A percentile compares a stretch with the other conserved stretches of the same genome.
Conservation (phyloP, 257 asterid genomes). For the Craterostigma plantagineum region DNA sequence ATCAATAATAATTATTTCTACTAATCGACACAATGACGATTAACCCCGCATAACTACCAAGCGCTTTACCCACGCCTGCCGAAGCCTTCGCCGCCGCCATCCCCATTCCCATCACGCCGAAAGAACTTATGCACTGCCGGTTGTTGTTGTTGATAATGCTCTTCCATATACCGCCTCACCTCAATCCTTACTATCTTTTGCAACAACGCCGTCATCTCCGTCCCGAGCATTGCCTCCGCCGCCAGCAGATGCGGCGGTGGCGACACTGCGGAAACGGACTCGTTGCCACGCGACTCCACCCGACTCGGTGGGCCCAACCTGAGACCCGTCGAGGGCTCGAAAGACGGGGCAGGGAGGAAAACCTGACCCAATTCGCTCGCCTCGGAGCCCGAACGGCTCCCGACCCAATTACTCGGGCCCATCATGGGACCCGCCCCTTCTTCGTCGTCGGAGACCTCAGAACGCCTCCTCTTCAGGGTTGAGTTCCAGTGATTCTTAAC, state of each 20-base stretch:
- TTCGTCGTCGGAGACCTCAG: constrained; percentile 12
- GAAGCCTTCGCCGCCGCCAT: constrained; percentile 7
- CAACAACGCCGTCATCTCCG: constrained; percentile 59
- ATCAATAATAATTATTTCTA: too few relatives aligned
- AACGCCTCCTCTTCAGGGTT: constrained; percentile 67
- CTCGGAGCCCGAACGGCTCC: too few relatives aligned
- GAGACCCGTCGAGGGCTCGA: too few relatives aligned
- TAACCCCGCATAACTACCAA: not conserved
- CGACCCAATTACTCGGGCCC: too few relatives aligned
- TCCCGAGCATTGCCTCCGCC: constrained; percentile 22
- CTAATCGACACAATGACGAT: too few relatives aligned
- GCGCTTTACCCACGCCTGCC: constrained; percentile 11
- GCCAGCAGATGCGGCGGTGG: constrained; percentile 2
- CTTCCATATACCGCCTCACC: constrained; percentile 66
- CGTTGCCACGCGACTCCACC: constrained; percentile 19
- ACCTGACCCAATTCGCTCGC: too few relatives aligned
- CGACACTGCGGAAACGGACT: not conserved
- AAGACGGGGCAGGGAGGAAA: too few relatives aligned
- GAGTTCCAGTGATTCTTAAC: constrained; percentile 95
- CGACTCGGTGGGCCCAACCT: too few relatives aligned
- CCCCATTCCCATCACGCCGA: constrained; percentile 17
- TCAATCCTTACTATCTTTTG: constrained; percentile 73
- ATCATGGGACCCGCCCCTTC: constrained; percentile 9
- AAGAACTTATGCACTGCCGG: too few relatives aligned
- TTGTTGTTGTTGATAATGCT: too few relatives aligned